Evolutionary conservation across 345 rosid genomes (phyloP).

Genomic region (Erodium maritimum): DNA sequence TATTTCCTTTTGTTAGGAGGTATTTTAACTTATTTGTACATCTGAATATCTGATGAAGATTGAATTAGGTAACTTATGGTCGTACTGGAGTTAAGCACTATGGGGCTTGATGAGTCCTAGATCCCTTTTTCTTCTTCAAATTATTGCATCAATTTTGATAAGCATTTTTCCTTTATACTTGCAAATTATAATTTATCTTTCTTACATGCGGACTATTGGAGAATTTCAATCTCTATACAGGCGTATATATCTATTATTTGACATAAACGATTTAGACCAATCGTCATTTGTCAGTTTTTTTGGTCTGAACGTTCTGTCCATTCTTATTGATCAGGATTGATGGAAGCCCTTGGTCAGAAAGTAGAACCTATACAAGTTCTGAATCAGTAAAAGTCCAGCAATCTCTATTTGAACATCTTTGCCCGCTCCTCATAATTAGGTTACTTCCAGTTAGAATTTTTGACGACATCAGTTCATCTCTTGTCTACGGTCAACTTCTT

Average conservation of each 20-base stretch:
- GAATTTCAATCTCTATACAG: not conserved
- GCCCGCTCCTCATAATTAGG: slow-evolving; percentile 74
- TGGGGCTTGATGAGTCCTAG: not conserved
- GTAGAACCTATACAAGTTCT: slow-evolving; percentile 18
- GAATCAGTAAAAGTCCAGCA: slow-evolving; percentile 28
- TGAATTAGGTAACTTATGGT: too few relatives aligned
- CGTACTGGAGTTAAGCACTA: not conserved
- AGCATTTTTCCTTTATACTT: not conserved
- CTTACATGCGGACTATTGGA: not conserved
- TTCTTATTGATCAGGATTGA: slow-evolving; percentile 23
- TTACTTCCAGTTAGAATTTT: slow-evolving; percentile 79
- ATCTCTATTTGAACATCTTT: slow-evolving; percentile 59
- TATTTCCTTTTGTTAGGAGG: not conserved
- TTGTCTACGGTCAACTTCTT: slow-evolving; percentile 47
- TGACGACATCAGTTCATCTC: slow-evolving; percentile 34
- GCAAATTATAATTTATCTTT: not conserved
- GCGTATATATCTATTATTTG: not conserved
- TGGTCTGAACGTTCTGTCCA: not conserved
- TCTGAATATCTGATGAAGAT: not conserved
- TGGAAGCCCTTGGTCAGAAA: slow-evolving; percentile 25
- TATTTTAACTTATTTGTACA: not conserved
- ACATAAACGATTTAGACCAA: not conserved
- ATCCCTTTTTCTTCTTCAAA: not conserved
- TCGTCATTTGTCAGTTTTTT: not conserved
- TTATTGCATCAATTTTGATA: not conserved